Base-by-base conservation (phyloP, 2,329 filamentous ascomycete species). In the Penicillium sp. region DNA sequence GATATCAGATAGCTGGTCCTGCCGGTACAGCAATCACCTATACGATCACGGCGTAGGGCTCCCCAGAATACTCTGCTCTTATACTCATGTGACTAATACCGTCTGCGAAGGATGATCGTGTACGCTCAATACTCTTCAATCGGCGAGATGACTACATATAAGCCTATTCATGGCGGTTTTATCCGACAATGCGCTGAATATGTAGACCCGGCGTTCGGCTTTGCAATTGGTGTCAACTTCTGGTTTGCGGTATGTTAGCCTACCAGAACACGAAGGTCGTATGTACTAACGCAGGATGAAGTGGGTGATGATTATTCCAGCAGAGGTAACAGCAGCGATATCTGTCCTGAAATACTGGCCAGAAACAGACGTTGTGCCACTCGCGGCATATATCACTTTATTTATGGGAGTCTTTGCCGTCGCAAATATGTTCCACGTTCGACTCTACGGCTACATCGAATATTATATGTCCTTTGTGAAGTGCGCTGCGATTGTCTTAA, bases 241-340 rank as follows among this genome's bases (percentile, higher is more conserved):
- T 72, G 70, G 69, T 72, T 71, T 51, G 54, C 63, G 10, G 67
- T 68, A 49, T 55, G 64, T 55, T 5, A 10, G 10, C 1, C 16
- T 10, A 29, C 35, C 24, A 22, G 6, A 44, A 22, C 3, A n/a
- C 20, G 20, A 34, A 10, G 3, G 18, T 22, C 4, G 9, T 39
- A 44, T 32, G 3, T 31, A 22, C 35, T 35, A 11, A 47, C 46
- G 43, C 11, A 20, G 14, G 2, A 32, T 39, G 37, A 69, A 44
- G 56, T 72, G 68, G 68, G 67, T 71, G 16, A 70, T 70, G 63
- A 66, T 66, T 20, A 71, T 66, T 2, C 70, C 71, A 11, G 68
- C 70, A 13, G 69, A 72, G 50, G 72, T 73, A n/a, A 72, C 70
- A 14, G 70, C 71, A 8, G 71, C 71, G 2, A 61, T 70, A 8